Evolutionary conservation across 2,329 filamentous ascomycete species (phyloP).

Genomic region (Fonsecaea monophora): DNA sequence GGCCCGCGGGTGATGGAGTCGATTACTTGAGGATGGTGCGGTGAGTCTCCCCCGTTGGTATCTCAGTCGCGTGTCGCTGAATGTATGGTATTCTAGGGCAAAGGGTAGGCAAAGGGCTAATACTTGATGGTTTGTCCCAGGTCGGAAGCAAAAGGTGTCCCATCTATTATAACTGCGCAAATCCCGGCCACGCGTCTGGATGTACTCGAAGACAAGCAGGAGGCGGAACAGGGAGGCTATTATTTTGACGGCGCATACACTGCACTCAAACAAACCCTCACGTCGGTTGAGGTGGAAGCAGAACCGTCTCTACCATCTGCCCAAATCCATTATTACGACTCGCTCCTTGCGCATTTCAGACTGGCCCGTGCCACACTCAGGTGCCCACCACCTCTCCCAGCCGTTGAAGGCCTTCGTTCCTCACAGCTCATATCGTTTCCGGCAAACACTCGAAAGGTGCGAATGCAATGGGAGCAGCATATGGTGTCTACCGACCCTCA

Average conservation of each 20-base stretch:
- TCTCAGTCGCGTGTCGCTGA: conserved; percentile 33
- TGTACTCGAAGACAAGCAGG: conserved; percentile 5
- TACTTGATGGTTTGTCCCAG: conserved; percentile 53
- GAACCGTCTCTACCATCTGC: conserved; percentile 58
- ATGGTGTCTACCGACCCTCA: conserved; percentile 53
- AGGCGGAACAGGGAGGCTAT: conserved; percentile 56
- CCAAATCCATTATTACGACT: conserved; percentile 70
- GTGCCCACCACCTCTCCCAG: conserved; percentile 59
- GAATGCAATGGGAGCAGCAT: conserved; percentile 62
- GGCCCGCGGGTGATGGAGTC: conserved; percentile 71
- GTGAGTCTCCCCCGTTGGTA: conserved; percentile 56
- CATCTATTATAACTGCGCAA: conserved; percentile 72
- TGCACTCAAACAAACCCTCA: conserved; percentile 58
- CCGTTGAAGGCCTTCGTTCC: conserved; percentile 60
- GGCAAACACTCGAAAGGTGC: conserved; percentile 59
- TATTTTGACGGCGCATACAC: conserved; percentile 83
- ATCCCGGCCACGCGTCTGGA: conserved; percentile 42
- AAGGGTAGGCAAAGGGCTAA: conserved; percentile 19
- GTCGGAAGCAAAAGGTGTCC: conserved; percentile 76
- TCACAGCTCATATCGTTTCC: conserved; percentile 62
- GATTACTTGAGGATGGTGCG: conserved; percentile 74
- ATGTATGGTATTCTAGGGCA: conserved; percentile 14
- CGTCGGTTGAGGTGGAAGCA: conserved; percentile 37
- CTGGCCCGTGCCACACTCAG: conserved; percentile 69
- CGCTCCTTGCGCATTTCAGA: conserved; percentile 70